phyloP scores from a whole-genome alignment of 352 stramenopile genomes.

The Aphanomyces astaci region DNA sequence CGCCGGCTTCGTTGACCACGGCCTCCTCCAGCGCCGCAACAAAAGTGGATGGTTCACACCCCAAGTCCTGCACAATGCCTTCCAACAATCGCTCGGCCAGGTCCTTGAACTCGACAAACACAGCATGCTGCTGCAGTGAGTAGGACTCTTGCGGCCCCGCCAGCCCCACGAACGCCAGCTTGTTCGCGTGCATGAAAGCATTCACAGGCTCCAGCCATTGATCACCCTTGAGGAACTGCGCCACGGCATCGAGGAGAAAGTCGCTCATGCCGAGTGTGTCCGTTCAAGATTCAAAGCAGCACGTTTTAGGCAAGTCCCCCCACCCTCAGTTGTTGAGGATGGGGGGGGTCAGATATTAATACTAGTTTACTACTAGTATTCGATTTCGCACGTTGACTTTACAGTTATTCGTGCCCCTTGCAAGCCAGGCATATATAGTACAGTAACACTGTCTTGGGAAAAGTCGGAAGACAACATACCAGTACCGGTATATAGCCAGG shows the following conservation, averaged over 20 bases:
- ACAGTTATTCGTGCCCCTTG: too few relatives aligned
- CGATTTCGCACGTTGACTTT: too few relatives aligned
- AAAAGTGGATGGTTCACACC: constrained; percentile 50
- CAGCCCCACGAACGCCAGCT: constrained; percentile 35
- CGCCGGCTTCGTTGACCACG: constrained; percentile 29
- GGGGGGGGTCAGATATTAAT: too few relatives aligned
- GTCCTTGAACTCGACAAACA: constrained; percentile 68
- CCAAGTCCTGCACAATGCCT: constrained; percentile 44
- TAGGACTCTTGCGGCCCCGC: constrained; percentile 28
- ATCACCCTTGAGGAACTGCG: constrained; percentile 55
- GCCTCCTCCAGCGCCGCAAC: constrained; percentile 38
- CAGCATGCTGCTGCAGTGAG: constrained; percentile 49
- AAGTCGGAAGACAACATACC: too few relatives aligned
- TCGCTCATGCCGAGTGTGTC: constrained; percentile 20
- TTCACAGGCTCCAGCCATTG: constrained; percentile 43
- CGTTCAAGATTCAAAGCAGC: neutral
- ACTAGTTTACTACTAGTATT: too few relatives aligned
- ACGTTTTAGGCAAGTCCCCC: neutral
- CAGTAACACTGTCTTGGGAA: too few relatives aligned
- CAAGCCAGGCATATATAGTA: too few relatives aligned
- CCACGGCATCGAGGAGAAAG: constrained; percentile 65
- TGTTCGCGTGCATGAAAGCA: constrained; percentile 52
- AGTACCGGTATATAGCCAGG: too few relatives aligned
- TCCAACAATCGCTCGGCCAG: constrained; percentile 57
- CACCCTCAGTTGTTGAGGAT: neutral